Percentiles rank a stretch among this genome's conserved stretches.
Evolutionary conservation across 768 basidiomycete genomes (phyloP).

Genomic region (Erythrobasidium yunnanense): DNA sequence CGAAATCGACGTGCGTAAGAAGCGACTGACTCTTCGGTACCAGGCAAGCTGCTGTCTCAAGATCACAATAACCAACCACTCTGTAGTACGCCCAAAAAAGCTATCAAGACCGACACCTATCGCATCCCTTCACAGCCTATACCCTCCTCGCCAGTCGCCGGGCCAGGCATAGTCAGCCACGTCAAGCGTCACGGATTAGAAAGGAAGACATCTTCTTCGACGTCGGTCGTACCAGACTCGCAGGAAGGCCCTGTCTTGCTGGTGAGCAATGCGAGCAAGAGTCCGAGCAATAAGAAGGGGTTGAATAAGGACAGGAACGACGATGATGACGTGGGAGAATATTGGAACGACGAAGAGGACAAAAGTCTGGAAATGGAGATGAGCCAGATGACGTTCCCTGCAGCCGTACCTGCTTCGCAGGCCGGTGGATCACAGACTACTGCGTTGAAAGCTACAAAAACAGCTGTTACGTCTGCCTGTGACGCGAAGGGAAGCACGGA

Average conservation of each 20-base stretch:
- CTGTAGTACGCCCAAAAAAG: background rate
- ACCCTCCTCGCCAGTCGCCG: background rate
- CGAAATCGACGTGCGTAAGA: too few species aligned
- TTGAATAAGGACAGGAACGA: background rate
- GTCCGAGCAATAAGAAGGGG: background rate
- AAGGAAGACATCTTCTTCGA: background rate
- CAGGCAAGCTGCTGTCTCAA: too few species aligned
- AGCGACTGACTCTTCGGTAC: too few species aligned
- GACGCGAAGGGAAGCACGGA: background rate
- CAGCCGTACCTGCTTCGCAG: background rate
- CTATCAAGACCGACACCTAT: background rate
- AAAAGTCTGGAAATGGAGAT: background rate
- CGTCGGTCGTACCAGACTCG: too few species aligned
- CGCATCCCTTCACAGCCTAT: background rate
- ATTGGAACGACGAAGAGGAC: slow-evolving; percentile 14
- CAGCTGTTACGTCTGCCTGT: background rate
- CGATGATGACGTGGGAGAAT: background rate
- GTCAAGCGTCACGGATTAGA: background rate
- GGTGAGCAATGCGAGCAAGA: background rate
- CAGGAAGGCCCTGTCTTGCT: background rate
- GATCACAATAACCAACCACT: background rate
- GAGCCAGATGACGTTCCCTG: slow-evolving; percentile 24
- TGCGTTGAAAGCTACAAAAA: background rate
- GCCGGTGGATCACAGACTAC: background rate
- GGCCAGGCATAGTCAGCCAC: background rate